Conservation (phyloP, 129 eudicot genomes). For the Tagetes patula region DNA sequence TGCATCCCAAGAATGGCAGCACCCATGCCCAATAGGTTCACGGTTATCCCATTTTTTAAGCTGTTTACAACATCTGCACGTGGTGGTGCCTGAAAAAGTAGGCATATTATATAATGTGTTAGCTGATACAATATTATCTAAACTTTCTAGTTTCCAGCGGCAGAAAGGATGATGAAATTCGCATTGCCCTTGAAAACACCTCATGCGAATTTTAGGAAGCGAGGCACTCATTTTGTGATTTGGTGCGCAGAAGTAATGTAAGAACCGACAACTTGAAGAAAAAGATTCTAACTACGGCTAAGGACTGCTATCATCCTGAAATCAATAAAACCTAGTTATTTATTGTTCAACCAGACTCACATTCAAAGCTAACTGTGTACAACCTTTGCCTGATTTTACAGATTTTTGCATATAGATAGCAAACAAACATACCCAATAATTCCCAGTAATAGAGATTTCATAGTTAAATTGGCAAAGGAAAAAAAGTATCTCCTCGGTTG, state of each 20-base stretch:
- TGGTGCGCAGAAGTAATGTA: background rate
- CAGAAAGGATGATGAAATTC: background rate
- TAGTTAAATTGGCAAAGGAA: background rate
- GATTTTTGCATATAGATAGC: background rate
- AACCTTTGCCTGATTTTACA: conserved; percentile 6
- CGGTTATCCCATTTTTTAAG: conserved; percentile 62
- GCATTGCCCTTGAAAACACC: background rate
- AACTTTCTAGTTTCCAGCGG: background rate
- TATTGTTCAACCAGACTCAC: background rate
- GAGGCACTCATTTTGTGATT: background rate
- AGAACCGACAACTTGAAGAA: background rate
- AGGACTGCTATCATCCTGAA: background rate
- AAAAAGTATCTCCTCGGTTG: no score
- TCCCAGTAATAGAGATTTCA: background rate
- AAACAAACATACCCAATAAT: no score
- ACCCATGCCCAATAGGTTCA: conserved; percentile 87
- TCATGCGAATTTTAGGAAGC: background rate
- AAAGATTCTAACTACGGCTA: background rate
- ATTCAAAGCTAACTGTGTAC: background rate
- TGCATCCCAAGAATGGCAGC: conserved; percentile 92
- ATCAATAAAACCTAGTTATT: background rate
- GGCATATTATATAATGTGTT: conserved; percentile 10
- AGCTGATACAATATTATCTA: background rate
- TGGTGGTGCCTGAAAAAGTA: conserved; percentile 76
- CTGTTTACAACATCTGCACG: conserved; percentile 81